Conservation (phyloP, 345 rosid genomes). For the Gossypium stocksii region DNA sequence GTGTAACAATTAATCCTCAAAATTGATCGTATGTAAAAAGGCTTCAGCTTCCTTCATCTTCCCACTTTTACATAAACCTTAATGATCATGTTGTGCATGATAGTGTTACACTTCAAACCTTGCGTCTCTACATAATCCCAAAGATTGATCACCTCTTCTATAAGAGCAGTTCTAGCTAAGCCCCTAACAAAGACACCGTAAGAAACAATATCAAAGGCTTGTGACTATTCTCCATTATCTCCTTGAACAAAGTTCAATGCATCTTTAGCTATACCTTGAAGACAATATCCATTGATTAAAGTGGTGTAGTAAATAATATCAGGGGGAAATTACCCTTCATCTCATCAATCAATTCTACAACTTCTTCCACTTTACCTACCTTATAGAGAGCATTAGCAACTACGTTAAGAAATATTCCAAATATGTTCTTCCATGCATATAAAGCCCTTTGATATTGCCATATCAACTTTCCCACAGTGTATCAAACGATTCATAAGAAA, state of each 20-base stretch:
- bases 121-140: conserved; percentile 35
- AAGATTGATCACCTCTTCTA: conserved; percentile 24
- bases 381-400: conserved; percentile 54
- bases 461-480: conserved; percentile 33
- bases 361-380: conserved; percentile 56
- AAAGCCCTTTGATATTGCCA: conserved; percentile 58
- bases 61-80: conserved; percentile 61
- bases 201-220: conserved; percentile 48
- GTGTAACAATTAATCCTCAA: no score
- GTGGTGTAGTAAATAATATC: conserved; percentile 70
- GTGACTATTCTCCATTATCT: conserved; percentile 45
- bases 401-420: conserved; percentile 39
- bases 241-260: conserved; percentile 50
- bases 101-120: conserved; percentile 44
- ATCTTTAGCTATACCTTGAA: conserved; percentile 35
- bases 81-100: conserved; percentile 51
- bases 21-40: conserved; percentile 21
- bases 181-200: conserved; percentile 53
- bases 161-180: conserved; percentile 47
- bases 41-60: conserved; percentile 57
- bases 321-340: conserved; percentile 52
- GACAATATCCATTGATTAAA: conserved; percentile 56
- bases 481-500: conserved; percentile 56
- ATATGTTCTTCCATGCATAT: conserved; percentile 36
- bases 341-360: conserved; percentile 40